Evolutionary conservation across 495 filamentous ascomycete genomes (phyloP).

Genomic region (Podospora didyma): DNA sequence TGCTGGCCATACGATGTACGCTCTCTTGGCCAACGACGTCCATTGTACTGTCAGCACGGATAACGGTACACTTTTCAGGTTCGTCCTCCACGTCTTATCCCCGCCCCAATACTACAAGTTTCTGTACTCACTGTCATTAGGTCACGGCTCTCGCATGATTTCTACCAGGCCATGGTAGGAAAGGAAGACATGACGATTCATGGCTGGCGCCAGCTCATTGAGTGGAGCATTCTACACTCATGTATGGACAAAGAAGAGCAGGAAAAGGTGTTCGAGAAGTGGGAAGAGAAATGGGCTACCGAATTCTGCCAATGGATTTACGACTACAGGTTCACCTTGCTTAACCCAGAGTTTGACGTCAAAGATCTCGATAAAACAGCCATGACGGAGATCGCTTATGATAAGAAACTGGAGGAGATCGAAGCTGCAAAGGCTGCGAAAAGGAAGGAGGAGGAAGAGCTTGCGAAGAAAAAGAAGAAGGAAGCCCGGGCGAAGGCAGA

Average conservation of each 20-base stretch:
- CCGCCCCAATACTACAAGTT: neutral
- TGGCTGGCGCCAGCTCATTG: conserved; percentile 50
- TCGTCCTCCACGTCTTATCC: conserved; percentile 12
- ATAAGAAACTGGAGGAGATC: too few species aligned
- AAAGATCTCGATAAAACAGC: too few species aligned
- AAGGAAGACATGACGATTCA: conserved; percentile 47
- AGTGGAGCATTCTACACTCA: conserved; percentile 53
- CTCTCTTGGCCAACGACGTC: conserved; percentile 47
- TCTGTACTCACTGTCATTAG: conserved; percentile 24
- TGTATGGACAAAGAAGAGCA: conserved; percentile 44
- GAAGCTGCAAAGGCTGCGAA: too few species aligned
- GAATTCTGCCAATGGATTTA: too few species aligned
- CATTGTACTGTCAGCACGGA: conserved; percentile 53
- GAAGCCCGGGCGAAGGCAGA: too few species aligned
- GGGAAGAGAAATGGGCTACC: neutral
- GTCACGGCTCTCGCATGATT: conserved; percentile 53
- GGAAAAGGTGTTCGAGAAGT: conserved; percentile 38
- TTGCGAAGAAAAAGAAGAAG: too few species aligned
- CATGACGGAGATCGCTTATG: too few species aligned
- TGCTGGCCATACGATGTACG: conserved; percentile 47
- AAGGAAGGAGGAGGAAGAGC: too few species aligned
- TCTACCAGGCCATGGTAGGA: conserved; percentile 53
- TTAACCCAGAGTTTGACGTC: too few species aligned
- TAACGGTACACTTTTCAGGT: conserved; percentile 53
- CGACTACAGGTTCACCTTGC: too few species aligned